Percentiles rank a stretch among this genome's conserved stretches.
These are phyloP conservation scores for Candida nitratophila DNA, from an alignment of 805 yeast genomes.

Conservation along the genomic window DNA sequence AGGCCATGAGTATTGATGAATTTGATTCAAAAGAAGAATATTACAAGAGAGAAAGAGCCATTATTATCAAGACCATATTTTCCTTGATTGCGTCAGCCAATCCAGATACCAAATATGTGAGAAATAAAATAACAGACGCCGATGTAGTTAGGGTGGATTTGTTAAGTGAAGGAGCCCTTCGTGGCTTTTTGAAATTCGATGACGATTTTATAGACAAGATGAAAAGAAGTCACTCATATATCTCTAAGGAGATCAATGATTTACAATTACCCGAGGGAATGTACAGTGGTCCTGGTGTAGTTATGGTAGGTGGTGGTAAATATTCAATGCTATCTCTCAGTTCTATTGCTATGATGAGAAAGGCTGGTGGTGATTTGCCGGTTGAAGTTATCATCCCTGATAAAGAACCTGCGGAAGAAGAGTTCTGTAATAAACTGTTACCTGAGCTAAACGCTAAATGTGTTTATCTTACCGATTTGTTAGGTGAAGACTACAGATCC, in stretches of 20 bases:
- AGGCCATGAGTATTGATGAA: neutral
- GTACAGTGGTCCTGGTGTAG: constrained; percentile 47
- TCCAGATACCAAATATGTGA: constrained; percentile 8
- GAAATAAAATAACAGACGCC: constrained; percentile 5
- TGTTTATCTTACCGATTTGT: constrained; percentile 29
- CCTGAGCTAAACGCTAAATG: constrained; percentile 36
- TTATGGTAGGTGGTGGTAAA: constrained; percentile 56
- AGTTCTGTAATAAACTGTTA: constrained; percentile 30
- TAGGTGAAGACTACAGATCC: constrained; percentile 23
- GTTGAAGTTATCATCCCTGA: constrained; percentile 34
- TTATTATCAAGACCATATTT: constrained; percentile 14
- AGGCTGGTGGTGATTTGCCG: constrained; percentile 42
- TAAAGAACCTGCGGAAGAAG: constrained; percentile 28
- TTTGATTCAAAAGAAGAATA: neutral
- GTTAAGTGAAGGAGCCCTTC: constrained; percentile 8
- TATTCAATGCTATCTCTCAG: constrained; percentile 45
- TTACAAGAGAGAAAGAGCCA: constrained; percentile 6
- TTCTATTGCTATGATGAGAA: constrained; percentile 38
- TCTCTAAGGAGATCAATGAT: constrained; percentile 33
- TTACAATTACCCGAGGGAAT: constrained; percentile 23
- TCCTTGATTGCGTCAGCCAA: constrained; percentile 12
- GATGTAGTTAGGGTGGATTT: constrained; percentile 7
- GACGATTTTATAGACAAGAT: constrained; percentile 34
- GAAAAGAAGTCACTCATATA: constrained; percentile 36
- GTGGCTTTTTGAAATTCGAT: constrained; percentile 30